Evolutionary conservation across 1,284 basidiomycete species (phyloP), one percentile per base, ranked within the genome.

Genomic region (Tetrapyrgos nigripes): DNA sequence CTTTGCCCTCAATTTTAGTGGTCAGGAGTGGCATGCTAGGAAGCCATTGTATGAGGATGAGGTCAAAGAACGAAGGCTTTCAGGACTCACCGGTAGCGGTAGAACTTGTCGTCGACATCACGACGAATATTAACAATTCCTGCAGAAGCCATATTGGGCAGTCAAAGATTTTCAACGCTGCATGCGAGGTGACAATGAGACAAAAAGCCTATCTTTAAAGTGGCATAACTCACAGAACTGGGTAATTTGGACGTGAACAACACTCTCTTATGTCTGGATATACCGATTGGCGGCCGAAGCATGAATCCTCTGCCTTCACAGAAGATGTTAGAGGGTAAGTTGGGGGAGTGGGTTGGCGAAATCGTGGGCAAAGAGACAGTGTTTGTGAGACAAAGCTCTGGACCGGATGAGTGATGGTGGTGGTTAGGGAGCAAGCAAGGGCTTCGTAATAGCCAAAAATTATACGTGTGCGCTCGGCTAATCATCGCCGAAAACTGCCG

Each of bases 1-100:
- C 97, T 77, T 96, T 96, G 69, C 97, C 97, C 79, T 99, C 97
- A 54, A 99, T 96, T 82, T 99, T 99, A 67, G 93, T 98, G 67
- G 88, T 85, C 61, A 99, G 86, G 62, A 96, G 78, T 53, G 97
- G 97, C 97, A 99, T 99, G 68, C 93, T 93, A 17, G 17, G 49
- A 8, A 63, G 43, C 37, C 37, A 50, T 71, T 53, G 11, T 40
- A 50, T 62, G 35, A 62, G 50, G 55, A 51, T 60, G 53, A 48
- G 9, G 49, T 33, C 40, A 19, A 11, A 23, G n/a, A 27, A 13
- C n/a, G n/a, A 49, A 26, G 11, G 27, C 14, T 33, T 26, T n/a
- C 3, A 50, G 31, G 9, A 76, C 84, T 63, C 65, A 89, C 88
- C 87, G 91, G 83, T 93, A 93, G 69, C 91, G 91, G 75, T 93